These are phyloP conservation scores for Dianthus caryophyllus DNA, from an alignment of 148 eudicot species.

Conservation along the genomic window DNA sequence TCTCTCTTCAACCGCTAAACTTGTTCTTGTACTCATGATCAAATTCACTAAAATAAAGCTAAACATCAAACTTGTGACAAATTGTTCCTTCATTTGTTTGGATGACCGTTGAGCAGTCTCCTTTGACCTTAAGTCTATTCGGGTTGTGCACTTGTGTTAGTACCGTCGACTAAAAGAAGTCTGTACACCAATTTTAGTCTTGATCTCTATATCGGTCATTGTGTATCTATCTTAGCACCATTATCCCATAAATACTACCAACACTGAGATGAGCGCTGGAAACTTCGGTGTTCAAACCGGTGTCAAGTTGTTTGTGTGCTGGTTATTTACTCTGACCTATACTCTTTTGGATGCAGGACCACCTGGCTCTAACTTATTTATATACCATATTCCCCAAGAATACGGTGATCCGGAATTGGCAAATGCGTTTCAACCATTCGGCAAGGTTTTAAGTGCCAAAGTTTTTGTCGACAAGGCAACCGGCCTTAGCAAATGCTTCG, in stretches of 20 bases:
- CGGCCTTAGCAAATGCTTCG: slow-evolving; percentile 94
- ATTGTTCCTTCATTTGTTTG: neutral
- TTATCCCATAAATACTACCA: too few relatives aligned
- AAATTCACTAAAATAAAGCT: neutral
- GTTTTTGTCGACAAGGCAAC: slow-evolving; percentile 91
- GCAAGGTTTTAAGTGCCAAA: slow-evolving; percentile 89
- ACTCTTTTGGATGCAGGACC: slow-evolving; percentile 51
- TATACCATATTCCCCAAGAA: slow-evolving; percentile 98
- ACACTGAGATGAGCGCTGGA: too few relatives aligned
- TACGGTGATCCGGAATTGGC: slow-evolving; percentile 86
- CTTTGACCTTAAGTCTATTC: neutral
- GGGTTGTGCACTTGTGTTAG: neutral
- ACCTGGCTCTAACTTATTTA: slow-evolving; percentile 90
- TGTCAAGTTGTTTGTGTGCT: neutral
- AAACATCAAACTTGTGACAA: neutral
- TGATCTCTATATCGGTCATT: too few relatives aligned
- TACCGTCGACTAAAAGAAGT: neutral
- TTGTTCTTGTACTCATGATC: neutral
- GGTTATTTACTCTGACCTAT: slow-evolving; percentile 11
- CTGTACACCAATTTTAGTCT: neutral
- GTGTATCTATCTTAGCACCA: too few relatives aligned
- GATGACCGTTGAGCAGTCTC: neutral
- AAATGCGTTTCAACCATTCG: slow-evolving; percentile 67
- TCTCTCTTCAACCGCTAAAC: neutral
- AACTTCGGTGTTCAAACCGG: too few relatives aligned